Base-by-base conservation (phyloP, 148 eudicot genomes). In the Heliosperma pusillum region DNA sequence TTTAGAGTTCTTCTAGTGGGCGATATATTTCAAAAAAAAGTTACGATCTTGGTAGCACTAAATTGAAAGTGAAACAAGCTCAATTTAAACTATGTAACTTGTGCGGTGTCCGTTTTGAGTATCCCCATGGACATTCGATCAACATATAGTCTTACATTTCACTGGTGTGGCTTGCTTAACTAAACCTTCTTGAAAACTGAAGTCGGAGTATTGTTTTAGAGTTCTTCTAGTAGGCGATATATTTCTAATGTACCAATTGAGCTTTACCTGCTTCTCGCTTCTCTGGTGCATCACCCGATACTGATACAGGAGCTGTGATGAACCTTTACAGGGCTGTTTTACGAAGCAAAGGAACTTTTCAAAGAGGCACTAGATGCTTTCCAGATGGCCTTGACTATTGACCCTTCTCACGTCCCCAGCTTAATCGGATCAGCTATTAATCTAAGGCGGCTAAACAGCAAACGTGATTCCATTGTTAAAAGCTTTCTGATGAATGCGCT, bases 401-500 rank as follows among this genome's bases (percentile, higher is more conserved):
- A 95, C 61, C 90, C 93, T 0, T 65, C 78, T 12, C 91, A 92
- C 60, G 89, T 82, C 74, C 91, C 89, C 2, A 92, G 97, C 71
- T 85, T 95, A 74, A 83, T 95, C 82, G 89, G 92, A 36, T 80
- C 82, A 56, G 92, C 96, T 2, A 73, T 75, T 80, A 74, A 83
- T 76, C 88, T 90, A 47, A 88, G 82, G 66, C 81, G 45, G 45
- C 82, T 80, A 2, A 85, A 88, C 21, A 72, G 74, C 78, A 75
- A 78, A 64, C 77, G 84, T 45, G 69, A 62, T 2, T 59, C 86
- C 11, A 72, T 86, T 53, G 75, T 74, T 73, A 86, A 84, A 79
- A 89, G 92, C 81, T 83, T 87, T 66, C 80, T 94, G 78, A 86
- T 82, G 80, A 87, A 88, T 76, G 96, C 89, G 0, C 79, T 94